Evolutionary conservation across 2,329 filamentous ascomycete species (phyloP), one percentile per base, ranked within the genome.

Genomic region (Coniella vitis): DNA sequence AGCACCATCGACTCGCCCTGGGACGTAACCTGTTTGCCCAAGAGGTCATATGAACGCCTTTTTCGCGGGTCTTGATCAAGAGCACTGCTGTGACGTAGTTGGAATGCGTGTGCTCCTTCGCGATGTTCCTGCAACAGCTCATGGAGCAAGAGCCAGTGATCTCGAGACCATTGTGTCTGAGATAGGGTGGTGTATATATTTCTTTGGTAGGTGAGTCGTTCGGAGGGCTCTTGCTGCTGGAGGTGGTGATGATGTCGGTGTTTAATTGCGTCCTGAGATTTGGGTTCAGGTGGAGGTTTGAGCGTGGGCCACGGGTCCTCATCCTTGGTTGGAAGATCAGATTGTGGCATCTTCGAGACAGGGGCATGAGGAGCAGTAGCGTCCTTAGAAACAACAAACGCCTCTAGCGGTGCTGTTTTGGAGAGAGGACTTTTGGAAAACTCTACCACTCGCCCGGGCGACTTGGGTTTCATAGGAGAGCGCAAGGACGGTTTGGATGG

Each of bases 401-500:
- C 54, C 56, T 66, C 60, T 3, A 65, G 67, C 53, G 74, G 70
- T 9, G 69, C 66, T 1, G 67, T 56, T 1, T 74, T 72, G 3
- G 72, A 74, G 7, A 74, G 60, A 1, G 71, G 71, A 58, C 68
- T 75, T 60, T 70, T 74, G 0, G 73, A 74, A 54, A 81, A 81
- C 49, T 78, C 76, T 13, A 82, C 78, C 1, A 81, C 74, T 0
- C 75, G 72, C 4, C 78, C 78, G 1, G 75, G 76, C 2, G 75
- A 80, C 53, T 72, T 78, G 3, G 75, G 72, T 57, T 81, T 82
- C 16, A 78, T 59, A 0, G 77, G 75, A 4, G 78, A 79, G 16
- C 78, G 72, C 20, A 82, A 62, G 55, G 70, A 76, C 1, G 78
- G 81, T 58, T 81, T 82, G 8, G 63, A 68, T 0, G 78, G 78